Evolutionary conservation across 345 rosid species (phyloP).

Genomic region (Brassica incana): DNA sequence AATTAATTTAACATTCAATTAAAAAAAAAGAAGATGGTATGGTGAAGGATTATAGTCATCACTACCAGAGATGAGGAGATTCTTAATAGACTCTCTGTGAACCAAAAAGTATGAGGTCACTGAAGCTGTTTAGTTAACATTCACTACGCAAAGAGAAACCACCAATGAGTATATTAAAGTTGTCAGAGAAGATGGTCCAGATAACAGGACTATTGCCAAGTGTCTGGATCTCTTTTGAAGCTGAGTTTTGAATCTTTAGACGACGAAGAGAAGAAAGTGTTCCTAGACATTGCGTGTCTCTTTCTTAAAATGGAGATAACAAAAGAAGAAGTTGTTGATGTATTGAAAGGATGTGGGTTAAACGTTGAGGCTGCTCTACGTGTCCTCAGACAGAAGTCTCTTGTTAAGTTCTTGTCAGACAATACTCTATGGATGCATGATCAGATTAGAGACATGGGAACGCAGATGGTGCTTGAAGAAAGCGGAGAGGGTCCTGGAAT

Average conservation of each 20-base stretch:
- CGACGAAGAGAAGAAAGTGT: slow-evolving; percentile 44
- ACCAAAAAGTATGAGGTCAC: slow-evolving; percentile 46
- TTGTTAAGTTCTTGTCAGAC: slow-evolving; percentile 43
- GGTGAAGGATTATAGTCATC: slow-evolving; percentile 52
- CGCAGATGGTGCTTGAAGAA: slow-evolving; percentile 44
- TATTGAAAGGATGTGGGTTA: slow-evolving; percentile 63
- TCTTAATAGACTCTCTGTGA: slow-evolving; percentile 35
- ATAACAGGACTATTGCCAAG: slow-evolving; percentile 61
- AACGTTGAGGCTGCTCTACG: slow-evolving; percentile 47
- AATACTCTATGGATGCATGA: slow-evolving; percentile 68
- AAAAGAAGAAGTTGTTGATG: slow-evolving; percentile 48
- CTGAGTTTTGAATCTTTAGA: slow-evolving; percentile 61
- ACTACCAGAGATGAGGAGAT: slow-evolving; percentile 56
- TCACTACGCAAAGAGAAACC: slow-evolving; percentile 60
- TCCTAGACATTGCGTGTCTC: slow-evolving; percentile 76
- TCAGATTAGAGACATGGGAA: slow-evolving; percentile 76
- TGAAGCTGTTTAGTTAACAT: slow-evolving; percentile 59
- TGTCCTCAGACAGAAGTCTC: slow-evolving; percentile 55
- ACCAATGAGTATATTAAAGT: slow-evolving; percentile 7
- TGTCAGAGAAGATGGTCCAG: slow-evolving; percentile 47
- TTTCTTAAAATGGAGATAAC: slow-evolving; percentile 46
- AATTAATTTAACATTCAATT: too few relatives aligned
- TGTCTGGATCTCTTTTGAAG: slow-evolving; percentile 56
- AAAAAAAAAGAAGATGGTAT: slow-evolving; percentile 50
- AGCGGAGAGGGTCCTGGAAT: slow-evolving; percentile 32